These are phyloP conservation scores for Mytilinidion resinicola DNA, from an alignment of 495 filamentous ascomycete species.

Conservation along the genomic window DNA sequence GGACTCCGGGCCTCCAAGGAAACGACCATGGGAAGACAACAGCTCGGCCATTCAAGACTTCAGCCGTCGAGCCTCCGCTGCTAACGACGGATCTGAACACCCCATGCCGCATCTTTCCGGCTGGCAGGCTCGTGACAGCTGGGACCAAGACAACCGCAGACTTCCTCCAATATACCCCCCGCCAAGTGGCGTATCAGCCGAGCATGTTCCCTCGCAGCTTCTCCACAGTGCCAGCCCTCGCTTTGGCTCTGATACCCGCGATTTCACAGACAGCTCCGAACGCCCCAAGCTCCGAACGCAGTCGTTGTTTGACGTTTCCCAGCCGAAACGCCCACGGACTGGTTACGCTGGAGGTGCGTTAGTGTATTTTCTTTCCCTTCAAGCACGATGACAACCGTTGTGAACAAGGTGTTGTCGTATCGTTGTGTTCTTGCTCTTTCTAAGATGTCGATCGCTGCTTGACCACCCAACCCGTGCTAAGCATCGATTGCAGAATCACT, in stretches of 20 bases:
- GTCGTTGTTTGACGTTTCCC: slow-evolving; percentile 22
- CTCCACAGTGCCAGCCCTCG: slow-evolving; percentile 5
- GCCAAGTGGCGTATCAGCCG: slow-evolving; percentile 15
- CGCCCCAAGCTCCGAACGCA: slow-evolving; percentile 16
- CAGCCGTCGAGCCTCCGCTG: no score
- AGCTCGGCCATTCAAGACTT: not conserved
- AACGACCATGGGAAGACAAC: slow-evolving; percentile 28
- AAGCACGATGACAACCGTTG: not conserved
- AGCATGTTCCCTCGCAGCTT: not conserved
- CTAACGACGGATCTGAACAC: not conserved
- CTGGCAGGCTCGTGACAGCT: slow-evolving; percentile 18
- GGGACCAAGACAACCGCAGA: slow-evolving; percentile 16
- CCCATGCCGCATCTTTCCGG: slow-evolving; percentile 26
- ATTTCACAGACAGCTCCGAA: not conserved
- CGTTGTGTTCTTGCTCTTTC: no score
- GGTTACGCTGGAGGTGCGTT: slow-evolving; percentile 6
- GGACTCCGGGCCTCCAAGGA: slow-evolving; percentile 24
- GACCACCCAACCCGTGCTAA: no score
- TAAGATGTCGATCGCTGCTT: no score
- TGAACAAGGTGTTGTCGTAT: no score
- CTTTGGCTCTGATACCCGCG: not conserved
- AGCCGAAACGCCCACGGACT: slow-evolving; percentile 7
- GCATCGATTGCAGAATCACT: no score
- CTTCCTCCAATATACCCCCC: slow-evolving; percentile 23
- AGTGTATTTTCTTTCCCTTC: not conserved